Base-by-base conservation (phyloP, 139 green algal species). In the Chlamydomonas sphaeroides region DNA sequence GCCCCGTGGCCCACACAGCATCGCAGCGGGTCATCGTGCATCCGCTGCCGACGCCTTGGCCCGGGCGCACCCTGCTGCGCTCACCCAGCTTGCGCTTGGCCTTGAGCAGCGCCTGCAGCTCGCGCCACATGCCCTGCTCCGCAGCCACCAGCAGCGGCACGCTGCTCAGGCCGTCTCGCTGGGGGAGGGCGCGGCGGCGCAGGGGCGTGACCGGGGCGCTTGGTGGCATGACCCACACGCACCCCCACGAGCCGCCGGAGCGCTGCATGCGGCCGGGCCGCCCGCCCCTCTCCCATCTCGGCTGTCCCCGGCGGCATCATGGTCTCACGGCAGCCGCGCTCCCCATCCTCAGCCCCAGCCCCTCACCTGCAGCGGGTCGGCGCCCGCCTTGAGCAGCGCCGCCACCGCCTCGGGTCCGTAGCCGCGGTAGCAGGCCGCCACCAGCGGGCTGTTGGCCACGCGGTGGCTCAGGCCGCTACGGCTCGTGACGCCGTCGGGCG, bases 101-200 rank as follows among this genome's bases (percentile, higher is more conserved):
- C 70, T 66, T 65, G 35, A 78, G 63, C 49, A 78, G 33, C n/a
- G 70, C 70, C 70, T 78, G 70, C 70, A 66, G 18, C 70, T 78
- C 70, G 32, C 70, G 49, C 70, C 70, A 78, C 70, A 78, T 78
- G 33, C 70, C 70, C 49, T 65, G 70, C 70, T 78, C 70, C 49
- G 70, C 70, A 1, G 48, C 70, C 14, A 1, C 26, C 70, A 78
- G 15, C 70, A 78, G 70, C 18, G 70, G 70, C 32, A 65, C 49
- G 33, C 3, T 26, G 23, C 21, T 17, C 4, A 32, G 33, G 21
- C 5, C 5, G 70, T 78, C 70, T 32, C 33, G 32, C 1, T 4
- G 21, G 45, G n/a, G n/a, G n/a, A n/a, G n/a, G n/a, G n/a, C n/a
- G n/a, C n/a, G n/a, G n/a, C n/a, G n/a, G n/a, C n/a, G n/a, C n/a